Base-by-base conservation (phyloP, 2,329 filamentous ascomycete species). In the Botryotinia convoluta region DNA sequence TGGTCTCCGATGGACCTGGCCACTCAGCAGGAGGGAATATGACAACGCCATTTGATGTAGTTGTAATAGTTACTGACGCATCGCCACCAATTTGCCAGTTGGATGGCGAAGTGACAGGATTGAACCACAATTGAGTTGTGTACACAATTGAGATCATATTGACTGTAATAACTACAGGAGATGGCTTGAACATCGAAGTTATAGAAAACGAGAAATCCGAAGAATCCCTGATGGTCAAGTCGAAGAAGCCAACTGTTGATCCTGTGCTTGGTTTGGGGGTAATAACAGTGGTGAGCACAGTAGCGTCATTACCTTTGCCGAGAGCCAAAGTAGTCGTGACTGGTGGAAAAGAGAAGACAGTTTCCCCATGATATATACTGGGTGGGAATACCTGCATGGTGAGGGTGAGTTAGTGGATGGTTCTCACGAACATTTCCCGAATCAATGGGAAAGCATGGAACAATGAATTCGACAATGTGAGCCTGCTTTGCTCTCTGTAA, bases 111-210 rank as follows among this genome's bases (percentile, higher is more conserved):
- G 42, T n/a, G 32, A 39, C n/a, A 9, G 64, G 64, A 54, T 35
- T 22, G 26, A 68, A 68, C 22, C 29, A 68, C 42, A 68, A 6
- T 22, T 68, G 4, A 26, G 64, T 68, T n/a, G 64, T 51, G 51
- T 68, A 68, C 35, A 54, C 48, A 35, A 44, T 68, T n/a, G 64
- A 51, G 20, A 68, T 68, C 29, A 68, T 35, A 20, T 68, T 51
- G 20, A 68, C 45, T 26, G 64, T 68, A 8, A 68, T 16, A 10
- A 16, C 14, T 9, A 68, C 2, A 35, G 64, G 64, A 54, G 64
- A 7, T 8, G 64, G 64, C 44, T 68, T 68, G 64, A 68, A 68
- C 26, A 45, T 68, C 7, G 64, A 54, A 35, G 64, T 68, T 29
- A 68, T 37, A 26, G 64, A 29, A 35, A 68, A 68, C 7, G n/a